phyloP scores from a whole-genome alignment of 225 moss, liverwort and hornwort genomes.

The Sphagnum contortum region DNA sequence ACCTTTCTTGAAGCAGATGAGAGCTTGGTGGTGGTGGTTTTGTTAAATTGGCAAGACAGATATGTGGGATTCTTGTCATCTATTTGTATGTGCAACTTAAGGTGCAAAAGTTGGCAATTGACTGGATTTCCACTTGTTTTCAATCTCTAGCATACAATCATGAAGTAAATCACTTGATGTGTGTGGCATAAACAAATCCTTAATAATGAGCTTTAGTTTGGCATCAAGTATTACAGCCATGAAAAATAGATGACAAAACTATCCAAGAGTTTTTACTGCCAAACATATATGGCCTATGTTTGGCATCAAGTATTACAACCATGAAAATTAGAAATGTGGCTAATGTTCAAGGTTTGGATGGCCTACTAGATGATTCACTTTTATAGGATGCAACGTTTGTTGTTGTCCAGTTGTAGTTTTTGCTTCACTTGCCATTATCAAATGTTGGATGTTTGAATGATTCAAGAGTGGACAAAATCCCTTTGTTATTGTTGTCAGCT shows the following conservation, averaged over 20 bases:
- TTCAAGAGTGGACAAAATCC: constrained; percentile 14
- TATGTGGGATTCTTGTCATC: neutral
- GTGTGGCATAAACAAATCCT: too few species aligned
- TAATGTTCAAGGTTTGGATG: constrained; percentile 17
- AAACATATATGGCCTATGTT: too few species aligned
- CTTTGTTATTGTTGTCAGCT: constrained; percentile 24
- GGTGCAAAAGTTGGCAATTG: neutral
- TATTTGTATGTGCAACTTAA: neutral
- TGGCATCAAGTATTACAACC: too few species aligned
- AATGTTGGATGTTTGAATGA: neutral
- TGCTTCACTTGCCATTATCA: constrained; percentile 9
- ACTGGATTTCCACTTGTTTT: neutral
- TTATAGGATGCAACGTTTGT: constrained; percentile 22
- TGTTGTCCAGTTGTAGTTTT: constrained; percentile 18
- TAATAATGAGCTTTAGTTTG: too few species aligned
- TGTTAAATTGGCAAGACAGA: neutral
- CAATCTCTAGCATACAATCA: too few species aligned
- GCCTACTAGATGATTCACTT: constrained; percentile 13
- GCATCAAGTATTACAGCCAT: too few species aligned
- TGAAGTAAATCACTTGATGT: too few species aligned
- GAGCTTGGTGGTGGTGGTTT: neutral
- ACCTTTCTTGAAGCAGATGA: constrained; percentile 1
- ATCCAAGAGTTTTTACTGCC: too few species aligned
- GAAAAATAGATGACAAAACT: neutral
- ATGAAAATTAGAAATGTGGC: neutral